These are phyloP conservation scores for Ustilago xerochloae DNA, from an alignment of 1,284 basidiomycete species.

Conservation along the genomic window DNA sequence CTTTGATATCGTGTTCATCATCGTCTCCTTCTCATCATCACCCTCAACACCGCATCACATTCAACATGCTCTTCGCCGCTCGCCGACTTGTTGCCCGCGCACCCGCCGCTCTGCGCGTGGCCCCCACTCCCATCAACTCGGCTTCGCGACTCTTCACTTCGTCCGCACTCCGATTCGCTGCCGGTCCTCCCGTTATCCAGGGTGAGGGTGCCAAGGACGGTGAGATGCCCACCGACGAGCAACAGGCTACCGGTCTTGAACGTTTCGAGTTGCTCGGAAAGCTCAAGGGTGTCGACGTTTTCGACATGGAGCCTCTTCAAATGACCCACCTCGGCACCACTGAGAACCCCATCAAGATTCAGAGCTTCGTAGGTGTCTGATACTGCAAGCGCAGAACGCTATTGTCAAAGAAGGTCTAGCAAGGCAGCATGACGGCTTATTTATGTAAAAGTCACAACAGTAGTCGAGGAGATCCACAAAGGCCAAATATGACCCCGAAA, in stretches of 20 bases:
- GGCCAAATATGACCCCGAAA: too few species aligned
- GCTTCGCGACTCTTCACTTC: conserved; percentile 52
- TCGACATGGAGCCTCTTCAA: conserved; percentile 88
- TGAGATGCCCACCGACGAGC: conserved; percentile 82
- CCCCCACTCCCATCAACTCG: conserved; percentile 37
- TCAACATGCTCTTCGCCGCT: conserved; percentile 49
- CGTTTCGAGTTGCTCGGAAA: conserved; percentile 91
- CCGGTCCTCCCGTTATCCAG: conserved; percentile 75
- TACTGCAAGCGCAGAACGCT: not conserved
- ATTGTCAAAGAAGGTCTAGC: too few species aligned
- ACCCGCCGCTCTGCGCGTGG: conserved; percentile 46
- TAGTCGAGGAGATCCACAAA: too few species aligned
- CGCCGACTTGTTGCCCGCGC: conserved; percentile 48
- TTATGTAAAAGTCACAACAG: too few species aligned
- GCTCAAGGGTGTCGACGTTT: conserved; percentile 87
- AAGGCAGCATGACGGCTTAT: too few species aligned
- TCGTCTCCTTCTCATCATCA: conserved; percentile 8
- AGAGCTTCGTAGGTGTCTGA: conserved; percentile 79
- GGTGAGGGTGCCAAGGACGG: conserved; percentile 81
- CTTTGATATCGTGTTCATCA: conserved; percentile 1
- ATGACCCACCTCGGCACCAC: conserved; percentile 88
- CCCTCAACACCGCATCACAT: too few species aligned
- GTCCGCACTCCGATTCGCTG: conserved; percentile 53
- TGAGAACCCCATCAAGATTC: conserved; percentile 85
- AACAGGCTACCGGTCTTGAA: conserved; percentile 95